Base-by-base conservation (phyloP, 164 flowering plant species). In the Berberis thunbergii region DNA sequence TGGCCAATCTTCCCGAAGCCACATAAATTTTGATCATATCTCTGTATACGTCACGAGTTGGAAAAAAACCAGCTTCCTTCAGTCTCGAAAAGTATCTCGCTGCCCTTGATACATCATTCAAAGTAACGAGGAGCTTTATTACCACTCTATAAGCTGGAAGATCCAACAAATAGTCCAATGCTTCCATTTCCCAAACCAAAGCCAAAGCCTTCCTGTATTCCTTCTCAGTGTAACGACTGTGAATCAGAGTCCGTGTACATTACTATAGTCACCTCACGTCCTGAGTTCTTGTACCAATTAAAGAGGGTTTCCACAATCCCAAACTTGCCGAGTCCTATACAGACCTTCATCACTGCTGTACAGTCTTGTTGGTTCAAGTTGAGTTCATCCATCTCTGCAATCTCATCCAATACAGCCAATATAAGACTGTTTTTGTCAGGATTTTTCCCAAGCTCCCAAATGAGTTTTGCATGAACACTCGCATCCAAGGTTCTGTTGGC, bases 111-210 rank as follows among this genome's bases (percentile, higher is more conserved):
- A 88, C 76, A 76, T 91, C 99, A 73, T 81, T 76, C 61, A 86
- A 59, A 62, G 85, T 86, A 66, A 81, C 91, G 69, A 80, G 84
- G 41, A 93, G 81, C 76, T 73, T 86, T 59, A 89, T 84, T 38
- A 78, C 84, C 49, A 89, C 97, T 44, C 89, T 83, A 72, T 81
- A 88, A 60, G 94, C 90, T n/a, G 97, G 90, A 64, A 89, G 88
- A 83, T 90, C 96, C 55, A 90, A 70, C 50, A 84, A 79, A 74
- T 73, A 81, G 62, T 81, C 61, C 10, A 76, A 73, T 64, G 64
- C 80, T 74, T 93, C 97, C 94, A 93, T 86, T 76, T 87, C 91
- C 98, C 98, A 90, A 41, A 90, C 87, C 43, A 87, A 43, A 59
- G 79, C 79, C 76, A 86, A 53, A 4, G 97, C 95, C 65, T 82